phyloP scores from a whole-genome alignment of 2,329 filamentous ascomycete genomes.

The Sodiomyces alkalinus region DNA sequence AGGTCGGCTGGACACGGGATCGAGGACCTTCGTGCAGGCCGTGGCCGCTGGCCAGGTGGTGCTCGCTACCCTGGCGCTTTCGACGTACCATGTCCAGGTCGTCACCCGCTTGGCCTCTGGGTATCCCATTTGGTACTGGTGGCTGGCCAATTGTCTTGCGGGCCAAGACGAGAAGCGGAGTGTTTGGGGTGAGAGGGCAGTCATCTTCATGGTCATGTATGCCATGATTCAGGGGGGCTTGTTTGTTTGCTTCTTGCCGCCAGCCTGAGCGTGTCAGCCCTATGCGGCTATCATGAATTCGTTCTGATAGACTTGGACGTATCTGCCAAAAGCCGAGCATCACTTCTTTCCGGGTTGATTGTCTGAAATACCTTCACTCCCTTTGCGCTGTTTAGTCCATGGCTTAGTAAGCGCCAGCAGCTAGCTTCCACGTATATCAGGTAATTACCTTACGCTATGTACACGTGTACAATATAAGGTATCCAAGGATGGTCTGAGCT shows the following conservation, averaged over 20 bases:
- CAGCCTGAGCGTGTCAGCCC: no score
- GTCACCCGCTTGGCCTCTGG: slow-evolving; percentile 79
- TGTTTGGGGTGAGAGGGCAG: slow-evolving; percentile 22
- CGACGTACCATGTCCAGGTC: slow-evolving; percentile 85
- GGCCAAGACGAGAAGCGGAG: slow-evolving; percentile 15
- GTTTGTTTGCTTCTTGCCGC: slow-evolving; percentile 83
- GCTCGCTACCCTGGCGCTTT: slow-evolving; percentile 56
- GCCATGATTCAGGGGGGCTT: slow-evolving; percentile 66
- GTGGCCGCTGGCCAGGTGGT: slow-evolving; percentile 60
- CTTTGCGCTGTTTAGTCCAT: no score
- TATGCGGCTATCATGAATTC: no score
- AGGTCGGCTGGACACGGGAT: slow-evolving; percentile 8
- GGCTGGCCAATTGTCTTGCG: slow-evolving; percentile 41
- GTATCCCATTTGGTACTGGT: slow-evolving; percentile 82
- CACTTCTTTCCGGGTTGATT: no score
- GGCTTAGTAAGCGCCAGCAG: no score
- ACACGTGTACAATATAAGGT: no score
- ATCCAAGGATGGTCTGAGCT: no score
- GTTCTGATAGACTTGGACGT: no score
- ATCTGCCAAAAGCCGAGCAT: no score
- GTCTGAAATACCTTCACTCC: no score
- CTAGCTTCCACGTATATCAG: no score
- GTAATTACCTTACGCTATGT: no score
- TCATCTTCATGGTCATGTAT: slow-evolving; percentile 67
- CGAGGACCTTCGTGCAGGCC: slow-evolving; percentile 25